Conservation (phyloP, 1,284 basidiomycete genomes). For the Neonothopanus nambi region DNA sequence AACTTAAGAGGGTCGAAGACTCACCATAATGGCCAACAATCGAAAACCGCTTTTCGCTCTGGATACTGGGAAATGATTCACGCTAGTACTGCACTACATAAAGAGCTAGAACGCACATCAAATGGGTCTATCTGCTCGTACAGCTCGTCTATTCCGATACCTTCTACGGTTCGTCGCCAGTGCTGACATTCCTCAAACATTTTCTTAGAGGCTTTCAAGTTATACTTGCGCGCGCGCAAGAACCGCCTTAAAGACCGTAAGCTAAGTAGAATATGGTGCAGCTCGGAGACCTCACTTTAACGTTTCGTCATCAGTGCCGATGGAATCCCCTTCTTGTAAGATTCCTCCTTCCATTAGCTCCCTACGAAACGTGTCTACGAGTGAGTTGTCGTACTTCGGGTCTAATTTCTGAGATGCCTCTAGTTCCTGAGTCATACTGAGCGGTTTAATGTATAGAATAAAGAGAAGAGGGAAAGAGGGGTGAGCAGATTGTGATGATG, state of each 20-base stretch:
- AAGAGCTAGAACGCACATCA: conserved; percentile 42
- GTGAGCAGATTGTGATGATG: too few relatives aligned
- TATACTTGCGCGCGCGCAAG: conserved; percentile 62
- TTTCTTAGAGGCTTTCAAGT: conserved; percentile 41
- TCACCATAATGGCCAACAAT: conserved; percentile 68
- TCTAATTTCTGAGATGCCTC: not conserved
- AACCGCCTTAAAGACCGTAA: conserved; percentile 52
- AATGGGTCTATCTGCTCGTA: conserved; percentile 53
- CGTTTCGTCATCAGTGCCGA: conserved; percentile 66
- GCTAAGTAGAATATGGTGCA: not conserved
- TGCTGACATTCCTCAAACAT: conserved; percentile 45
- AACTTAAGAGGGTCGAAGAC: not conserved
- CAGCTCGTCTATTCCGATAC: conserved; percentile 54
- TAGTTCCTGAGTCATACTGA: too few relatives aligned
- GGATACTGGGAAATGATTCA: conserved; percentile 51
- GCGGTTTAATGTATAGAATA: too few relatives aligned
- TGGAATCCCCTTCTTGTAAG: conserved; percentile 58
- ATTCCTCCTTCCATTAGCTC: conserved; percentile 49
- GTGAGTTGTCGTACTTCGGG: not conserved
- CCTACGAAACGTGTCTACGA: conserved; percentile 8
- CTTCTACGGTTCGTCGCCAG: conserved; percentile 53
- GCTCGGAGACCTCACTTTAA: conserved; percentile 45
- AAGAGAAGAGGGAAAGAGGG: too few relatives aligned
- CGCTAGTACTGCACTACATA: not conserved
- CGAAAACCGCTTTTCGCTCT: conserved; percentile 63